phyloP scores from a whole-genome alignment of 176 grass and related monocot species.

The sorghum (Sorghum bicolor) region Sorghum_bicolor_NCBIv3 NC_012871.2:68701001-68701500 shows the following conservation, averaged over 20 bases:
- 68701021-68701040: background rate
- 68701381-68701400: background rate
- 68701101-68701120: background rate
- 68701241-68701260: constrained; percentile 34
- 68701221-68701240: constrained; percentile 23
- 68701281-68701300: constrained; percentile 29
- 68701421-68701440: background rate
- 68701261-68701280: background rate
- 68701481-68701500: background rate
- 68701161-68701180: constrained; percentile 3
- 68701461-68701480: background rate
- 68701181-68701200: background rate
- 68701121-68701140: background rate
- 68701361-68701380: constrained; percentile 42
- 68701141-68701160: background rate
- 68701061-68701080: background rate
- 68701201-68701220: background rate
- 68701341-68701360: constrained; percentile 72
- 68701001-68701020: background rate
- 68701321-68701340: constrained; percentile 22
- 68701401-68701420: background rate
- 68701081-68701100: background rate
- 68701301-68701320: constrained; percentile 26
- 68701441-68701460: background rate
- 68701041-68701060: background rate